phyloP scores from a whole-genome alignment of 768 basidiomycete species.

The Amanita inopinata region DNA sequence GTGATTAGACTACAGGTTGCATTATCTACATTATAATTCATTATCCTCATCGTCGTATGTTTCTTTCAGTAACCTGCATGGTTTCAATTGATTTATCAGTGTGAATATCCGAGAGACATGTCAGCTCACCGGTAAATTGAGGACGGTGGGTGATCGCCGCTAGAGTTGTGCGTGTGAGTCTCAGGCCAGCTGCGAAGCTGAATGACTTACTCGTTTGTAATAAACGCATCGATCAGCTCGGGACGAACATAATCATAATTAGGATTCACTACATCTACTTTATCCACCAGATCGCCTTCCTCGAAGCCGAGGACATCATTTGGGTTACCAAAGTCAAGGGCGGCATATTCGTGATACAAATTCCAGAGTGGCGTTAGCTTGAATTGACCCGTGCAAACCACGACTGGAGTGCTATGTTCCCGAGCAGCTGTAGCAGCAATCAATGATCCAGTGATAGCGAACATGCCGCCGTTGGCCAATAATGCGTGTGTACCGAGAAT shows the following conservation, averaged over 20 bases:
- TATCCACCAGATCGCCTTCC: slow-evolving; percentile 71
- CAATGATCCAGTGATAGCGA: slow-evolving; percentile 78
- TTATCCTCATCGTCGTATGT: slow-evolving; percentile 94
- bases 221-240: slow-evolving; percentile 86
- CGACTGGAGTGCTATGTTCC: slow-evolving; percentile 85
- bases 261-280: slow-evolving; percentile 91
- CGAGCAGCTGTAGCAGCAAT: slow-evolving; percentile 81
- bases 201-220: slow-evolving; percentile 87
- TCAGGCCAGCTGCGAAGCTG: slow-evolving; percentile 1
- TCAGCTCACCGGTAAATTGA: slow-evolving; percentile 73
- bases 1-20: slow-evolving; percentile 13
- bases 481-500: slow-evolving; percentile 93
- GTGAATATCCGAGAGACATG: not conserved
- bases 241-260: slow-evolving; percentile 94
- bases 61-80: slow-evolving; percentile 73
- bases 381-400: slow-evolving; percentile 93
- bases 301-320: slow-evolving; percentile 59
- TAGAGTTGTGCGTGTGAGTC: slow-evolving; percentile 22
- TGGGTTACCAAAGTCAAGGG: slow-evolving; percentile 70
- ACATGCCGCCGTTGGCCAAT: slow-evolving; percentile 94
- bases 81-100: too few species aligned
- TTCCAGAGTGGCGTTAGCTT: slow-evolving; percentile 92
- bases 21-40: slow-evolving; percentile 44
- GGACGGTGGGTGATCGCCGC: slow-evolving; percentile 94
- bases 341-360: slow-evolving; percentile 77